These are phyloP conservation scores for Triticum monococcum DNA, from an alignment of 176 grass and related monocot genomes.

Conservation along the genomic window DNA sequence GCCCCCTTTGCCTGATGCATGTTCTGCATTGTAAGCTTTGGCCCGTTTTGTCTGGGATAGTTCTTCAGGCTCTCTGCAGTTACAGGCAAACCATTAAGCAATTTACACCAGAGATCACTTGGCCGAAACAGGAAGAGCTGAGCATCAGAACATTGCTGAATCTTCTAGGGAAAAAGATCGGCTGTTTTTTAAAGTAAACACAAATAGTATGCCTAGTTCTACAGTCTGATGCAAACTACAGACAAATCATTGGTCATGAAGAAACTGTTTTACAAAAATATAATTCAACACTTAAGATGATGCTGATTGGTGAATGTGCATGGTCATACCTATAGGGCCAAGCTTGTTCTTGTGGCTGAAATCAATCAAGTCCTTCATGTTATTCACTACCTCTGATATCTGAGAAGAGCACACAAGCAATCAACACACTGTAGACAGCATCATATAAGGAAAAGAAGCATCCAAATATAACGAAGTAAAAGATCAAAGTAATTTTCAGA, in stretches of 20 bases:
- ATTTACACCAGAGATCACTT: constrained; percentile 16
- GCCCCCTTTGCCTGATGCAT: constrained; percentile 48
- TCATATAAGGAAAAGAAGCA: neutral
- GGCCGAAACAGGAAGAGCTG: neutral
- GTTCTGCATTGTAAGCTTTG: constrained; percentile 52
- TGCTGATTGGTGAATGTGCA: neutral
- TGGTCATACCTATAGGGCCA: constrained; percentile 76
- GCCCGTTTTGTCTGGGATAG: constrained; percentile 48
- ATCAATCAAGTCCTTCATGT: constrained; percentile 96
- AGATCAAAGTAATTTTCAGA: neutral
- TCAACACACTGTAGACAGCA: neutral
- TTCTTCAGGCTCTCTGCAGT: constrained; percentile 79
- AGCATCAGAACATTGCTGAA: constrained; percentile 7
- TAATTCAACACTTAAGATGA: neutral
- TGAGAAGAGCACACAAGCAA: constrained; percentile 33
- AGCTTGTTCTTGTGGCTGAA: constrained; percentile 79
- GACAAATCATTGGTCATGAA: neutral
- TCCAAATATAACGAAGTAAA: neutral
- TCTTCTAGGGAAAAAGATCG: neutral
- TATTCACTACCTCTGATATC: constrained; percentile 98
- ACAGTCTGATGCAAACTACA: neutral
- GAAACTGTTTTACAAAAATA: constrained; percentile 2
- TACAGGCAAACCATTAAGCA: constrained; percentile 24
- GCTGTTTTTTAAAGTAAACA: neutral
- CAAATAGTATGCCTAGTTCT: neutral